Evolutionary conservation across 176 grass and related monocot genomes (phyloP), one percentile per base, ranked within the genome.

Genomic region (Lolium rigidum): DNA sequence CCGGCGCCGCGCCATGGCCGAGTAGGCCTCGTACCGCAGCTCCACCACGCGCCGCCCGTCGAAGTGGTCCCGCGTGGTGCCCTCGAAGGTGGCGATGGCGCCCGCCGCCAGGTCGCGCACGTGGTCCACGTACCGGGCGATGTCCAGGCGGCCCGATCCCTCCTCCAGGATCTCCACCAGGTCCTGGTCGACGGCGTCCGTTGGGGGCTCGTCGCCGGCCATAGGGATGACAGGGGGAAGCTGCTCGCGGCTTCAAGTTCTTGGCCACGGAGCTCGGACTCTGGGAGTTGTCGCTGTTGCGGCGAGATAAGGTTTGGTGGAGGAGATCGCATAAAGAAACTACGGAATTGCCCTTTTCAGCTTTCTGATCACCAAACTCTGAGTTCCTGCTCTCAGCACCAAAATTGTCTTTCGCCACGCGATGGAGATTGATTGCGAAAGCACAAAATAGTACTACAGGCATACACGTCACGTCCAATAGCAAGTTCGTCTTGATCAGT

Each of bases 1-100:
- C 1, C 91, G 80, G 37, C 90, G 93, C 17, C 88, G 80, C 38
- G 95, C 95, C 95, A 98, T 98, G 43, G 89, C 70, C 17, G 74
- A 86, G 80, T 98, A 98, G 25, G 95, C 95, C 87, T 98, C 95
- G 87, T 98, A 95, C 1, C 91, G 89, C 76, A 98, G 91, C 89
- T 98, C 95, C 64, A 98, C 85, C 17, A 95, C 95, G 31, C 91
- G 93, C 79, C 87, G 77, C 65, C 93, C 95, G 8, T 76, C 89
- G 89, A 98, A 98, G 91, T 85, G 78, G 93, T 93, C 91, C 41
- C 93, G 91, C 5, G 95, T 95, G 18, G 93, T 95, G 25, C 95
- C 95, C 81, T 98, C 93, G 86, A 98, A 98, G 43, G 95, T 98
- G 9, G 95, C 93, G 87, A 98, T 93, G 79, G 95, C 95, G 37